Evolutionary conservation across 768 basidiomycete genomes (phyloP).

Genomic region (Lentinula boryana): DNA sequence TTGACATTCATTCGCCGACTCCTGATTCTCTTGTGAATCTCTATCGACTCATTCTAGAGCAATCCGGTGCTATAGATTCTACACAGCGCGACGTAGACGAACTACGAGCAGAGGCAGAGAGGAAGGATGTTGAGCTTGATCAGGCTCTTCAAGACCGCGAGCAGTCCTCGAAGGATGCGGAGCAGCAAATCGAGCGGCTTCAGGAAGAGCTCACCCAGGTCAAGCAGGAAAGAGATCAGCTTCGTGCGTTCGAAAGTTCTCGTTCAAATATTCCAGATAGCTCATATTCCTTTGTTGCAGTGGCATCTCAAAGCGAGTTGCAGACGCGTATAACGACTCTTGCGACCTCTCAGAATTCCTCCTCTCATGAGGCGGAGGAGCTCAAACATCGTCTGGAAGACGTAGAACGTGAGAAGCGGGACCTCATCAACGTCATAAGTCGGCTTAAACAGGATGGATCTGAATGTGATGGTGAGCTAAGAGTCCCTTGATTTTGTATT

Average conservation of each 20-base stretch:
- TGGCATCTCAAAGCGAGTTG: constrained; percentile 37
- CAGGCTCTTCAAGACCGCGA: constrained; percentile 80
- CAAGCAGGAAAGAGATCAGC: constrained; percentile 59
- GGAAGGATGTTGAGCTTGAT: constrained; percentile 79
- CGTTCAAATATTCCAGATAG: constrained; percentile 6
- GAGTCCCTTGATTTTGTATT: not conserved
- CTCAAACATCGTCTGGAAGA: constrained; percentile 63
- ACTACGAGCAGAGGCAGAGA: constrained; percentile 56
- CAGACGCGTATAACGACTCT: constrained; percentile 53
- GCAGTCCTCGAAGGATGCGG: constrained; percentile 49
- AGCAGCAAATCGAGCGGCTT: constrained; percentile 40
- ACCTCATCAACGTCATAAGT: constrained; percentile 78
- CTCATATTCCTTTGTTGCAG: constrained; percentile 26
- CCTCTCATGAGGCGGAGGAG: constrained; percentile 54
- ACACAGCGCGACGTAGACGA: constrained; percentile 65
- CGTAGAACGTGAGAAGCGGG: constrained; percentile 85
- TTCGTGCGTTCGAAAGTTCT: constrained; percentile 40
- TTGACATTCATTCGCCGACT: constrained; percentile 47
- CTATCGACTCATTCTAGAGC: constrained; percentile 56
- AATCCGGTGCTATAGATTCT: constrained; percentile 49
- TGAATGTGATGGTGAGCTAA: constrained; percentile 64
- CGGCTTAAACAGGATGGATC: constrained; percentile 71
- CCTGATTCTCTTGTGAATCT: constrained; percentile 55
- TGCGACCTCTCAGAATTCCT: constrained; percentile 52
- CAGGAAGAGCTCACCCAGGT: constrained; percentile 51